Evolutionary conservation across 2,329 filamentous ascomycete genomes (phyloP).

Genomic region (Ophiosphaerella korrae): DNA sequence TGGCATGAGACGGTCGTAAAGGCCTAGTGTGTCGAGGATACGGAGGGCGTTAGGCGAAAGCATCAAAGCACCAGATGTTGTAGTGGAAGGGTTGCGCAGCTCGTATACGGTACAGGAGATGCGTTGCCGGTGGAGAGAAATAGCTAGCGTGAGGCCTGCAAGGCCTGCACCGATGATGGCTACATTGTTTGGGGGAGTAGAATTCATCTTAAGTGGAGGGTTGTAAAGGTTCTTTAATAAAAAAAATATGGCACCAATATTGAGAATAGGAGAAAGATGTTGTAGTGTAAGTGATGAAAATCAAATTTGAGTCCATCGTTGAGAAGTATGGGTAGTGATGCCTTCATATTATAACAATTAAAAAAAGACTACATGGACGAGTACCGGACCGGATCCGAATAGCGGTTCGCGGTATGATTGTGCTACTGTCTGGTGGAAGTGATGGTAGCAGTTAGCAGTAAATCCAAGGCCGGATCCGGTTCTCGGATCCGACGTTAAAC

Average conservation of each 20-base stretch:
- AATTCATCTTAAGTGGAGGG: constrained; percentile 2
- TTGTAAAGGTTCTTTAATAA: neutral
- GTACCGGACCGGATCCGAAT: too few relatives aligned
- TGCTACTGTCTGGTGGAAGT: too few relatives aligned
- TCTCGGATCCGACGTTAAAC: too few relatives aligned
- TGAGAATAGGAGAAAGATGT: neutral
- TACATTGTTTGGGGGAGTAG: constrained; percentile 26
- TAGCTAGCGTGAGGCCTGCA: constrained; percentile 60
- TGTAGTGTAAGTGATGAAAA: too few relatives aligned
- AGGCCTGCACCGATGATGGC: constrained; percentile 57
- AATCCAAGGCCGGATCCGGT: too few relatives aligned
- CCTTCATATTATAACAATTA: too few relatives aligned
- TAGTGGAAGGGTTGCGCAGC: constrained; percentile 15
- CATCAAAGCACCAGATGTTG: constrained; percentile 59
- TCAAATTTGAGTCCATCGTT: too few relatives aligned
- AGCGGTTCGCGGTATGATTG: constrained; percentile 19
- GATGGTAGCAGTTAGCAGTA: too few relatives aligned
- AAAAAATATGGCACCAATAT: neutral
- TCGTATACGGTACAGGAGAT: constrained; percentile 52
- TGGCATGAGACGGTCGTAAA: constrained; percentile 53
- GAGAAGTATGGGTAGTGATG: too few relatives aligned
- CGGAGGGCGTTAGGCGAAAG: constrained; percentile 55
- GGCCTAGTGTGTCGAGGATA: constrained; percentile 56
- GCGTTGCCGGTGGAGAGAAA: constrained; percentile 58
- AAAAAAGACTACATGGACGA: too few relatives aligned